A percentile compares a stretch with the other conserved stretches of the same genome.
Conservation (phyloP, 371 early-diverging fungal genomes). For the Nematocida sp. region DNA sequence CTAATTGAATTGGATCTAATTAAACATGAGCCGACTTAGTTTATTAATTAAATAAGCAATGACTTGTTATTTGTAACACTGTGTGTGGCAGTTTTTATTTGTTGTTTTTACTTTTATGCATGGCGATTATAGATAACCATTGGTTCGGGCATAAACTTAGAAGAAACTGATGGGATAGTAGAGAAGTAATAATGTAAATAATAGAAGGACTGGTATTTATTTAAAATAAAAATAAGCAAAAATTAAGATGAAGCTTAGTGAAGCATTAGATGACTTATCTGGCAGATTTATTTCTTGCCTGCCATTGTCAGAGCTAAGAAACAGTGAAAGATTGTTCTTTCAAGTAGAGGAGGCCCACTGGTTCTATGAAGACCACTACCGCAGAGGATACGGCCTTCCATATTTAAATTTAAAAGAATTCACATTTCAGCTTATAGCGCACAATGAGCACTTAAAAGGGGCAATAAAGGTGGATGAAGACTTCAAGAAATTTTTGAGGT, state of each 20-base stretch:
- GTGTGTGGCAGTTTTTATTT: too few species aligned
- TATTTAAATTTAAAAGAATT: constrained; percentile 69
- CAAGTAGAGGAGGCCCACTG: constrained; percentile 98
- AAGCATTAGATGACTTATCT: constrained; percentile 65
- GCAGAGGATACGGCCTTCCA: constrained; percentile 74
- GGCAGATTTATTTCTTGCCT: constrained; percentile 87
- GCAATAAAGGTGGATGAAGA: constrained; percentile 77
- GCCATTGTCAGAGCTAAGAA: constrained; percentile 80
- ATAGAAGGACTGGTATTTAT: neutral
- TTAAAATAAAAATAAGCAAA: constrained; percentile 11
- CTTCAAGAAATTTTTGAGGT: constrained; percentile 82
- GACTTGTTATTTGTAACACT: too few species aligned
- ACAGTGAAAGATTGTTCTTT: constrained; percentile 87
- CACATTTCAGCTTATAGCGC: constrained; percentile 49
- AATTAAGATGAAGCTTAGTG: constrained; percentile 54
- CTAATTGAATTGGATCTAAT: too few species aligned
- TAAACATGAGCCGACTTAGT: too few species aligned
- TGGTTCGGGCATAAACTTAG: too few species aligned
- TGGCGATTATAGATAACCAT: too few species aligned
- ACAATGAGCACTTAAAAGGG: constrained; percentile 70
- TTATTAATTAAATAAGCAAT: too few species aligned
- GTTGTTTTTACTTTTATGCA: too few species aligned
- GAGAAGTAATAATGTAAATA: neutral
- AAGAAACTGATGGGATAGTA: neutral
- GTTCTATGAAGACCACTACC: constrained; percentile 95